A percentile compares a stretch with the other conserved stretches of the same genome.
phyloP scores from a whole-genome alignment of 768 basidiomycete species.

The Phlegmacium glaucopus region DNA sequence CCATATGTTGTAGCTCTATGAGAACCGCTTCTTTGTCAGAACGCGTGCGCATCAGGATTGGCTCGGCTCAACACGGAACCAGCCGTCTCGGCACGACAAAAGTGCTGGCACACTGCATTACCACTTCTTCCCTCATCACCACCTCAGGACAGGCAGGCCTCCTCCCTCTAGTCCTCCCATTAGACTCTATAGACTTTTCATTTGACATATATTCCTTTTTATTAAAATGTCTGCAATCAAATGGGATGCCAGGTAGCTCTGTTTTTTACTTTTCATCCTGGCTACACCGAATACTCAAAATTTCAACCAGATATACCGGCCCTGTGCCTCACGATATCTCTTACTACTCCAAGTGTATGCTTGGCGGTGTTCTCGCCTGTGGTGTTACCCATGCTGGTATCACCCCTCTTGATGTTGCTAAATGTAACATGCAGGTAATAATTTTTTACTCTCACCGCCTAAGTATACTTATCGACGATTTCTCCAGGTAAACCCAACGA shows the following conservation, averaged over 20 bases:
- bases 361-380: conserved; percentile 85
- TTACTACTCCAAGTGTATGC: conserved; percentile 85
- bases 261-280: not conserved
- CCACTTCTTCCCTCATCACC: conserved; percentile 21
- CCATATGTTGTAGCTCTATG: conserved; percentile 29
- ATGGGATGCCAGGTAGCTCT: conserved; percentile 70
- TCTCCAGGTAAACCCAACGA: conserved; percentile 65
- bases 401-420: conserved; percentile 84
- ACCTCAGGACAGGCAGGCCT: conserved; percentile 17
- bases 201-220: conserved; percentile 25
- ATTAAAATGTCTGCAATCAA: conserved; percentile 54
- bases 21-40: conserved; percentile 5
- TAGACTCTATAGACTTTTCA: conserved; percentile 30
- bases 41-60: conserved; percentile 30
- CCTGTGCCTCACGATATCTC: conserved; percentile 71
- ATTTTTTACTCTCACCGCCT: not conserved
- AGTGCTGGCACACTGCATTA: conserved; percentile 17
- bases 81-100: conserved; percentile 22
- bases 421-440: conserved; percentile 88
- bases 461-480: not conserved
- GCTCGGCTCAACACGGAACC: conserved; percentile 36
- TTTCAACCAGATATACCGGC: conserved; percentile 50
- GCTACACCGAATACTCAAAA: conserved; percentile 3
- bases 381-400: conserved; percentile 87
- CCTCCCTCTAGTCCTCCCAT: conserved; percentile 15